Evolutionary conservation across 306 rosid species (phyloP).

Genomic region (Morella rubra): DNA sequence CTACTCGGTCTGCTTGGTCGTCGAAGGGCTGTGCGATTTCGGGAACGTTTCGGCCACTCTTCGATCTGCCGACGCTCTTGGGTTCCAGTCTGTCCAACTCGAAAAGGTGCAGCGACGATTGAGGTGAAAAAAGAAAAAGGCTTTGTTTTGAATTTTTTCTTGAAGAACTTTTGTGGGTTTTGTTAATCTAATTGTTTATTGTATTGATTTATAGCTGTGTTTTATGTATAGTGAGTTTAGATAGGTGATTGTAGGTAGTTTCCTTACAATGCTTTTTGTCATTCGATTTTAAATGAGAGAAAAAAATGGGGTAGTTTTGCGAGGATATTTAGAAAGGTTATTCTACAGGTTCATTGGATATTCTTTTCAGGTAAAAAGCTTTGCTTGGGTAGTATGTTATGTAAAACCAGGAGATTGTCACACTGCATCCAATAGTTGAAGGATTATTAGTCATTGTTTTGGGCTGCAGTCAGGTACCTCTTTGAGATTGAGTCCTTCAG

Average conservation of each 20-base stretch:
- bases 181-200: not conserved
- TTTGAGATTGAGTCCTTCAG: not conserved
- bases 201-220: not conserved
- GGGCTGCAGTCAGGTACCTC: not conserved
- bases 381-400: not conserved
- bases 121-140: constrained; percentile 56
- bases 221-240: not conserved
- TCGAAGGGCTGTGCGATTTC: constrained; percentile 82
- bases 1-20: constrained; percentile 85
- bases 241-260: not conserved
- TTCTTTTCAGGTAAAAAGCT: not conserved
- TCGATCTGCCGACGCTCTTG: constrained; percentile 94
- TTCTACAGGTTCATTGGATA: not conserved
- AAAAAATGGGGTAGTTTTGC: not conserved
- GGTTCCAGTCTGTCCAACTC: constrained; percentile 90
- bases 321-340: not conserved
- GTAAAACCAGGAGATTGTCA: not conserved
- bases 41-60: constrained; percentile 84
- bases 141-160: not conserved
- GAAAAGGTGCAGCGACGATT: constrained; percentile 76
- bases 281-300: not conserved
- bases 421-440: not conserved
- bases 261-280: not conserved
- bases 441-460: not conserved
- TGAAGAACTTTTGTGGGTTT: not conserved